A percentile compares a stretch with the other conserved stretches of the same genome.
These are phyloP conservation scores for Odontarrhena argentea DNA, from an alignment of 345 rosid genomes.

Conservation along the genomic window DNA sequence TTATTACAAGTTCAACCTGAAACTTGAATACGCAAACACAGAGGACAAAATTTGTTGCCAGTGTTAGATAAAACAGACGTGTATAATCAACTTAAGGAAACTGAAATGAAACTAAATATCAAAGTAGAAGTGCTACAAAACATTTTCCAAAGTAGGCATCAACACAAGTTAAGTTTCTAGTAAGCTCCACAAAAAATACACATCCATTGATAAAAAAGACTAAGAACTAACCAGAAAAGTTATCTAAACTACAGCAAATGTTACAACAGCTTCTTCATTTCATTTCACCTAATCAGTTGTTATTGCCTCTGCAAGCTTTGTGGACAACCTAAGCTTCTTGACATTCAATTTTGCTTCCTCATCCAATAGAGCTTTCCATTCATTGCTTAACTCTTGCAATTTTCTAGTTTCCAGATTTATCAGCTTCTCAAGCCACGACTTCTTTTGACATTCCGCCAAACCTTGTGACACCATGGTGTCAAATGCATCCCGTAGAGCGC, in stretches of 20 bases:
- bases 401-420: conserved; percentile 15
- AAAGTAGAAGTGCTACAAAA: background rate
- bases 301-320: conserved; percentile 32
- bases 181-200: background rate
- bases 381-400: conserved; percentile 28
- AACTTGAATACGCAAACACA: no score
- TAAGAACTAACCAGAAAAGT: background rate
- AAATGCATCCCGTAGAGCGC: conserved; percentile 27
- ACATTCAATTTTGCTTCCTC: conserved; percentile 11
- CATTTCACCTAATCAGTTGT: conserved; percentile 1
- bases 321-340: conserved; percentile 23
- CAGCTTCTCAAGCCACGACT: conserved; percentile 14
- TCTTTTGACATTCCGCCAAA: conserved; percentile 28
- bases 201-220: background rate
- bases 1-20: no score
- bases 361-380: conserved; percentile 18
- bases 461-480: conserved; percentile 22
- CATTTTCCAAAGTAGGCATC: background rate
- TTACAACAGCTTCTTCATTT: background rate
- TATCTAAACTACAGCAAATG: conserved; percentile 7
- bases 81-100: background rate
- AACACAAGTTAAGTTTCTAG: background rate
- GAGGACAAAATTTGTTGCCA: no score
- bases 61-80: background rate
- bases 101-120: background rate